Evolutionary conservation across 176 grass and related monocot species (phyloP).

Genomic region (Rhynchospora pubera): DNA sequence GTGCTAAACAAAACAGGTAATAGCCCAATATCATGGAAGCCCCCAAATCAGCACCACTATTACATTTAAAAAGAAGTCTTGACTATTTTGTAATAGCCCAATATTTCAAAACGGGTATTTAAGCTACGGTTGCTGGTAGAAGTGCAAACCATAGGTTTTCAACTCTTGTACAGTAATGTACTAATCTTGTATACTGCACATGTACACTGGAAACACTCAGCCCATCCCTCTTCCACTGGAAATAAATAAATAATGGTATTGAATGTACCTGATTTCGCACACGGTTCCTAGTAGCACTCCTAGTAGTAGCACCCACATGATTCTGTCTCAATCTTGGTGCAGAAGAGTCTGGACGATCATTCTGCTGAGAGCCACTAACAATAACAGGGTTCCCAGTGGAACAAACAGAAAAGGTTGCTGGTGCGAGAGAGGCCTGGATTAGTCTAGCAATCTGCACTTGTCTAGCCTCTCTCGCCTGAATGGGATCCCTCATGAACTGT

Average conservation of each 20-base stretch:
- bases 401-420: no score
- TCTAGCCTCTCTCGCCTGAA: no score
- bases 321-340: not conserved
- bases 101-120: not conserved
- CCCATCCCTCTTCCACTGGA: not conserved
- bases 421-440: no score
- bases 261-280: not conserved
- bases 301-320: not conserved
- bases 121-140: not conserved
- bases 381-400: no score
- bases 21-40: not conserved
- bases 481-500: no score
- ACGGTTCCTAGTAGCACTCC: not conserved
- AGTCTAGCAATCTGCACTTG: no score
- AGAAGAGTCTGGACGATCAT: not conserved
- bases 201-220: no score
- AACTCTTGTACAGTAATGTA: not conserved
- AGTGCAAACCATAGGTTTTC: not conserved
- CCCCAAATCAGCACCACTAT: not conserved
- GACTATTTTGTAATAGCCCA: not conserved
- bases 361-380: no score
- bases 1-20: no score
- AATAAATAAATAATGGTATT: not conserved
- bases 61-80: not conserved
- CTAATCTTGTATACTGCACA: no score